Base-by-base conservation (phyloP, 352 stramenopile species). In the Globisporangium canariense region DNA sequence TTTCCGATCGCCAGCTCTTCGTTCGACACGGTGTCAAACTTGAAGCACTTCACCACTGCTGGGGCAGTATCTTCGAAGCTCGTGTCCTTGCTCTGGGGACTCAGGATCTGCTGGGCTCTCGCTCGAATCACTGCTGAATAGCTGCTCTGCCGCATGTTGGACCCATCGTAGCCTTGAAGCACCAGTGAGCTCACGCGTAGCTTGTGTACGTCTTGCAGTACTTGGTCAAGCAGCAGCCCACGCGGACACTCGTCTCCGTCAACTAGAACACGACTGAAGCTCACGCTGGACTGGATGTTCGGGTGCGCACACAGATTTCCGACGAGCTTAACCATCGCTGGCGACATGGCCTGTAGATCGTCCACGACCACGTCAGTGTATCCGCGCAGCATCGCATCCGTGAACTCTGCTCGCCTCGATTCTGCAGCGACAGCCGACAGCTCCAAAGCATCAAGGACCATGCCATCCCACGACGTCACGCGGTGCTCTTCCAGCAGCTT, bases 281-380 rank as follows among this genome's bases (percentile, higher is more conserved):
- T 90, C 32, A 78, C 67, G 60, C 73, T 89, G 7, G 78, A 89
- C 41, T 71, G 56, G 41, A 93, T 75, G 45, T 52, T 69, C 1
- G 66, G 62, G 14, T 84, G 74, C 1, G 54, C 70, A 34, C 68
- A 86, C 25, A 83, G 57, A 41, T 75, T 68, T 2, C 62, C 76
- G 13, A 89, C 50, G 4, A 91, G 60, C 30, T 69, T 70, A 18
- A 83, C 66, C 79, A 90, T 91, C 4, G 83, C 81, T 1, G 85
- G 83, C 18, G 77, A 90, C 71, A 93, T 74, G 34, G 66, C 75
- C 34, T 93, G 73, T 0, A 92, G 51, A 45, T 93, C 81, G 43
- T 93, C 85, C 25, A 93, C 66, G 25, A 93, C 71, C 8, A 95
- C 64, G 32, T 91, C 80, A 32, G 79, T 90, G 55, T 78, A 88